Base-by-base conservation (phyloP, 1,139 yeast species). In the Geotrichum fermentans region DNA sequence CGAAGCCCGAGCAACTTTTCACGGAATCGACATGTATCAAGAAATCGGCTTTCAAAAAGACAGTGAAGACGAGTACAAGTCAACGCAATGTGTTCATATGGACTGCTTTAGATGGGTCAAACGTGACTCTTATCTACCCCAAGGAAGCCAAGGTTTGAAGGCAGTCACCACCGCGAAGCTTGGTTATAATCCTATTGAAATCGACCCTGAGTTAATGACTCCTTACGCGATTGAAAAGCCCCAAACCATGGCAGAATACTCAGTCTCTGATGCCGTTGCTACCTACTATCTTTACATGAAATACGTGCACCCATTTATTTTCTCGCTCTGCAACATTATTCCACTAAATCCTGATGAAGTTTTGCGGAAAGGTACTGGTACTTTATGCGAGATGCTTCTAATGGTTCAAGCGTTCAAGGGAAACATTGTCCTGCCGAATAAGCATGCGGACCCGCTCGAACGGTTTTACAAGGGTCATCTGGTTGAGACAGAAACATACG, bases 21-120 rank as follows among this genome's bases (percentile, higher is more conserved):
- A 92, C 64, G 97, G 88, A 21, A 65, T 94, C 56, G 83, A 86
- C 64, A 83, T 94, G 95, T 86, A 80, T 64, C 84, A 84, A 47
- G 97, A 92, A 65, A 92, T 92, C 59, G 99, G 99, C 1, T 94
- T 92, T 64, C 87, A 89, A 6, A 81, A 81, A 49, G 97, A 94
- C 65, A 57, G 56, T 33, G 97, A 90, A 60, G 96, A 87, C 34
- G 97, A 90, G 65, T 94, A 90, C 67, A 90, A 90, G 65, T 88
- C 97, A 10, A 78, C 88, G 7, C 83, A 89, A 60, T 92, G 98
- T 72, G 86, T 81, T 1, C 99, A 94, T 64, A 89, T 94, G 97
- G 99, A 94, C 69, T 92, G 97, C 67, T 94, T 73, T 66, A 72
- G 97, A 58, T 94, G 99, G 99, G 99, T 94, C n/a, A 89, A 94